Base-by-base conservation (phyloP, 805 yeast genomes). In the Komagataella kurtzmanii region DNA sequence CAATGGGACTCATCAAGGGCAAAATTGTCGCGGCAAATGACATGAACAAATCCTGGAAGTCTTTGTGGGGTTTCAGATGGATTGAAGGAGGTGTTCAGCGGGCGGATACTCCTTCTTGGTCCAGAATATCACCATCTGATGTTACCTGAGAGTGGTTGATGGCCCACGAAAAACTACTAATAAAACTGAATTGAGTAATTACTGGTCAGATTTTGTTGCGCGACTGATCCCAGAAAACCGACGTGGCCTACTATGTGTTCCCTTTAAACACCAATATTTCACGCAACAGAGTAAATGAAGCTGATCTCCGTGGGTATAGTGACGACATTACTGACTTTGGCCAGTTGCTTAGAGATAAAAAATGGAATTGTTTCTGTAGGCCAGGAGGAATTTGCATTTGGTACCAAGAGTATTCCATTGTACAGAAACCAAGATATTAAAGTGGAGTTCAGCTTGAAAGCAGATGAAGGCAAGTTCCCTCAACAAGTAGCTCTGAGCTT, bases 1-100 rank as follows among this genome's bases (percentile, higher is more conserved):
- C 99, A 1, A 72, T 88, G 81, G 98, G 83, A 0, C 68, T 93
- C 45, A 81, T 93, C 3, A 81, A 82, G 58, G 99, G 98, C 1
- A 90, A 88, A 61, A 81, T 93, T 12, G 75, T 84, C 4, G 91
- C 88, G 6, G 91, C 85, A 6, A 71, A 76, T 60, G 75, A 76
- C 58, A 73, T 60, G 66, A 78, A 65, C 70, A 81, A 14, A 58
- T 73, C 52, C 59, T 71, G 63, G 65, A 59, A 60, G 56, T 61
- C 67, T 30, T 40, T 58, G 44, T 79, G 77, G 70, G 76, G 77
- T 21, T 79, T 80, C 53, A 69, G 88, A 61, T 69, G 72, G 69
- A 71, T 85, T 23, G 64, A 65, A 23, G 40, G 40, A 2, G 40
- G 40, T 4, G 40, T 30, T 30, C 40, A 30, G 14, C n/a, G 3